Conservation (phyloP, 2,329 filamentous ascomycete species). For the Aspergillus sp. region DNA sequence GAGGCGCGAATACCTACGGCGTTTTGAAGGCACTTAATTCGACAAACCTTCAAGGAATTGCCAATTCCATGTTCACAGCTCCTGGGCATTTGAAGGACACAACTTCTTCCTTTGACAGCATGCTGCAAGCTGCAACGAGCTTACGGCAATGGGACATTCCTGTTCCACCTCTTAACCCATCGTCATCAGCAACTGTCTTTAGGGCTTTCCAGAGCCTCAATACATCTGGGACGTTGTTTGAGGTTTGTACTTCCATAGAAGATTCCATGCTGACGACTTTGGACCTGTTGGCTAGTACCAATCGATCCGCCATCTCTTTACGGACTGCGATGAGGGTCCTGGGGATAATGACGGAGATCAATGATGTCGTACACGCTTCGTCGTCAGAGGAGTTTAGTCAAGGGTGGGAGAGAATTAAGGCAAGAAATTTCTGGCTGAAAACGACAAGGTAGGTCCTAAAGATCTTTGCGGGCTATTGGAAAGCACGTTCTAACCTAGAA, state of each 20-base stretch:
- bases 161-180: conserved; percentile 58
- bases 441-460: conserved; percentile 61
- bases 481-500: conserved; percentile 10
- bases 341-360: conserved; percentile 76
- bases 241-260: conserved; percentile 57
- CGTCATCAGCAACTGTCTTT: conserved; percentile 68
- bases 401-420: conserved; percentile 60
- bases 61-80: conserved; percentile 69
- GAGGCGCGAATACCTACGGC: conserved; percentile 59
- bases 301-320: conserved; percentile 41
- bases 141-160: conserved; percentile 91
- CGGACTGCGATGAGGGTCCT: conserved; percentile 57
- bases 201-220: conserved; percentile 75
- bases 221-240: conserved; percentile 54
- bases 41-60: conserved; percentile 80
- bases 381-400: conserved; percentile 57
- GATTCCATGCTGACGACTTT: conserved; percentile 52
- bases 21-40: conserved; percentile 73
- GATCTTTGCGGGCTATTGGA: not conserved
- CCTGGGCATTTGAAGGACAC: conserved; percentile 49
- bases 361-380: conserved; percentile 65
- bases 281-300: conserved; percentile 29
- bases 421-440: conserved; percentile 72
- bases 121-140: conserved; percentile 73
- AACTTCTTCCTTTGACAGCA: conserved; percentile 59